phyloP scores from a whole-genome alignment of 1,139 yeast genomes.

The Zygosaccharomyces pseudobailii region DNA sequence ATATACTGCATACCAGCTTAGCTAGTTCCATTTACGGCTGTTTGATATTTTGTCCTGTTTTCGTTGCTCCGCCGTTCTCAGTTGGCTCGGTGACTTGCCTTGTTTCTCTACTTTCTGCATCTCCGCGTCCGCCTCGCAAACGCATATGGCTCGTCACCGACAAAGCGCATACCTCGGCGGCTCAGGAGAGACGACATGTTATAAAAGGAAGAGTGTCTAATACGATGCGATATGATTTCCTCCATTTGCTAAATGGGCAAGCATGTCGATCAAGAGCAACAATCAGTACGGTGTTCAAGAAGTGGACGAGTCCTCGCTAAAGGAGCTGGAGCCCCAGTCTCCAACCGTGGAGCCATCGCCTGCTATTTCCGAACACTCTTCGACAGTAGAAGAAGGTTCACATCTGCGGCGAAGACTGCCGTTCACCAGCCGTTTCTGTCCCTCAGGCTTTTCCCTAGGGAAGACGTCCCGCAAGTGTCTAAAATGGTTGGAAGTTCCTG shows the following conservation, averaged over 20 bases:
- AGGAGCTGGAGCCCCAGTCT: neutral
- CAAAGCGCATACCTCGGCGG: constrained; percentile 4
- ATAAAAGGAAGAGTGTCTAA: neutral
- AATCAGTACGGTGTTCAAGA: neutral
- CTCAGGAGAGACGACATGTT: neutral
- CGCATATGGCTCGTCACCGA: neutral
- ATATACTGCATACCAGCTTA: too few relatives aligned
- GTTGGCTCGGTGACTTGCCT: neutral
- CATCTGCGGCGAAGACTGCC: neutral
- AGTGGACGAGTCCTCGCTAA: neutral
- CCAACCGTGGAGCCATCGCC: neutral
- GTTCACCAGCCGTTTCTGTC: neutral
- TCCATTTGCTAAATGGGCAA: neutral
- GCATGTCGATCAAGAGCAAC: neutral
- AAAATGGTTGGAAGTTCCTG: constrained; percentile 33
- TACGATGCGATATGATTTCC: neutral
- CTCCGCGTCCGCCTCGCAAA: neutral
- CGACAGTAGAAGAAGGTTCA: too few relatives aligned
- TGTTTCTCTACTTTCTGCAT: neutral
- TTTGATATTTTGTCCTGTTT: neutral
- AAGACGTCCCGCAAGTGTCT: constrained; percentile 6
- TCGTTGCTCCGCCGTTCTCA: neutral
- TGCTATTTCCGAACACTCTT: neutral
- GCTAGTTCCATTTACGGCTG: too few relatives aligned
- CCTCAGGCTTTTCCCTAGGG: neutral